phyloP scores from a whole-genome alignment of 1,284 basidiomycete genomes.

The Cronartium quercuum region DNA sequence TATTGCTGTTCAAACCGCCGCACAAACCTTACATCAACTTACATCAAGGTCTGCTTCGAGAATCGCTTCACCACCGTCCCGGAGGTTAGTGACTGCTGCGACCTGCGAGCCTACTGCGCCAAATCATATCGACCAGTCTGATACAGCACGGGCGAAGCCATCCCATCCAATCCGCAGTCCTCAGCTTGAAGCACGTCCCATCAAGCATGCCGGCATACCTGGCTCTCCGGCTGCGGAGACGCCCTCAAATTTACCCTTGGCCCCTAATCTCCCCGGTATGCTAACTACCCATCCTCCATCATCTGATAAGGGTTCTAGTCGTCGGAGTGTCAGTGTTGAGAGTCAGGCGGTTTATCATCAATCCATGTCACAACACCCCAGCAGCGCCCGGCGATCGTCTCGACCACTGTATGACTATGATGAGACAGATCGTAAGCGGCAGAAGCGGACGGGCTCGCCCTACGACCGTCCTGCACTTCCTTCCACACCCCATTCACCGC shows the following conservation, averaged over 20 bases:
- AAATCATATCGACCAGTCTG: no score
- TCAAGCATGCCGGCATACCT: background rate
- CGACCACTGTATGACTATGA: background rate
- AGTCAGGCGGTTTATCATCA: background rate
- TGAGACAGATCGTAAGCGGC: background rate
- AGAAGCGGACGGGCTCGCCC: background rate
- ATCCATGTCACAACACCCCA: background rate
- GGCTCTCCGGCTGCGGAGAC: background rate
- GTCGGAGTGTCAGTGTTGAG: background rate
- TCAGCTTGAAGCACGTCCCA: background rate
- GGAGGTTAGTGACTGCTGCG: no score
- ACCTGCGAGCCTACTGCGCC: no score
- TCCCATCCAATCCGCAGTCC: background rate
- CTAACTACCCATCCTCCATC: background rate
- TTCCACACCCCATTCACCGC: background rate
- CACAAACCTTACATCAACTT: background rate
- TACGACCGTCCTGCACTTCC: background rate
- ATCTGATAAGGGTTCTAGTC: background rate
- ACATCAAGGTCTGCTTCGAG: no score
- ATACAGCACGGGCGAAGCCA: no score
- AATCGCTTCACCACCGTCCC: no score
- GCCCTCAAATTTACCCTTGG: background rate
- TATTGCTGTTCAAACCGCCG: background rate
- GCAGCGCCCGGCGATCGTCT: background rate
- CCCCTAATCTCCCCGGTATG: background rate